Conservation (phyloP, 495 filamentous ascomycete species). For the Penicillium subrubescens region DNA sequence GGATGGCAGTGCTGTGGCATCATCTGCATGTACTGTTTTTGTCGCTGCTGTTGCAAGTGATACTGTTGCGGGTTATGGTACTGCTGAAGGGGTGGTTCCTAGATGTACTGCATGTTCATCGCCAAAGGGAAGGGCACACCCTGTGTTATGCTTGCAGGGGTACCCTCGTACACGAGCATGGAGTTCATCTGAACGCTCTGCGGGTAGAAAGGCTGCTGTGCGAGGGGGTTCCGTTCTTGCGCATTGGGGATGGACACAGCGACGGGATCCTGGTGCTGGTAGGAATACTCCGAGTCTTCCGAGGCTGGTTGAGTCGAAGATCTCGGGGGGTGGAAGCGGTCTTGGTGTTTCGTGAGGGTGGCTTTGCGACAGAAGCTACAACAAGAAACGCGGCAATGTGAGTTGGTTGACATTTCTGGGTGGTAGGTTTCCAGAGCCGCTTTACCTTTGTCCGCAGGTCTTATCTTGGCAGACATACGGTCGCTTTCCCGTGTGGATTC, state of each 20-base stretch:
- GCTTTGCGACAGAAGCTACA: conserved; percentile 84
- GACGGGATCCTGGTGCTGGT: conserved; percentile 33
- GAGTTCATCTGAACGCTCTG: conserved; percentile 36
- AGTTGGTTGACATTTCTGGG: no score
- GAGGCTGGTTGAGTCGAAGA: conserved; percentile 47
- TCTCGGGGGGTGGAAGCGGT: conserved; percentile 67
- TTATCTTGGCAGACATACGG: conserved; percentile 78
- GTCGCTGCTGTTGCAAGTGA: conserved; percentile 30
- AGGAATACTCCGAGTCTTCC: conserved; percentile 48
- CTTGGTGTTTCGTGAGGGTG: conserved; percentile 82
- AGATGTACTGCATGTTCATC: no score
- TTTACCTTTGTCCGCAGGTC: conserved; percentile 78
- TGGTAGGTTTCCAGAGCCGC: conserved; percentile 7
- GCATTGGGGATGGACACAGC: conserved; percentile 35
- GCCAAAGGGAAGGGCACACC: conserved; percentile 34
- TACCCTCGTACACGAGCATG: conserved; percentile 33
- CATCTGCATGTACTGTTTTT: conserved; percentile 44
- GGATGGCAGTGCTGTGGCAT: conserved; percentile 45
- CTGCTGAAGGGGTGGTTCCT: conserved; percentile 37
- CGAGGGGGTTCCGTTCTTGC: conserved; percentile 43
- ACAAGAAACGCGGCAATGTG: not conserved
- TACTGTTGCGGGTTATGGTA: conserved; percentile 32
- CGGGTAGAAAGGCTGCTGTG: conserved; percentile 45
- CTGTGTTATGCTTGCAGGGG: conserved; percentile 34
- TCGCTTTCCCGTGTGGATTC: conserved; percentile 83